phyloP scores from a whole-genome alignment of 257 asterid species.

The Plantago elongata region DNA sequence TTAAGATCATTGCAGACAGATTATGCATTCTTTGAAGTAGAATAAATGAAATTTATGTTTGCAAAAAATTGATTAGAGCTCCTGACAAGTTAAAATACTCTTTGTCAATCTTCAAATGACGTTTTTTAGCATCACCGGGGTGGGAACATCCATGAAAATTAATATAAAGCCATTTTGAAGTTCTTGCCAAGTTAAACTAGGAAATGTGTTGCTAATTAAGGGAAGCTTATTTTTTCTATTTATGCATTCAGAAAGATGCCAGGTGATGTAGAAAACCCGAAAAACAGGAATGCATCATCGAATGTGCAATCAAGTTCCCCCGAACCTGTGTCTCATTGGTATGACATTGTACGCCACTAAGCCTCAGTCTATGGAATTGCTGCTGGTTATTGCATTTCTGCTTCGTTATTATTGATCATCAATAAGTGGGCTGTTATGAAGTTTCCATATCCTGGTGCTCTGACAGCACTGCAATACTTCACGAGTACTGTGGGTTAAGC shows the following conservation, averaged over 20 bases:
- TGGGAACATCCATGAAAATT: too few relatives aligned
- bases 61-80: not conserved
- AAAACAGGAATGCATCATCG: constrained; percentile 29
- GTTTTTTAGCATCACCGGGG: not conserved
- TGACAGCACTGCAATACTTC: constrained; percentile 87
- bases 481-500: constrained; percentile 67
- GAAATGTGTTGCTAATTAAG: not conserved
- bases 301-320: constrained; percentile 28
- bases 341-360: constrained; percentile 46
- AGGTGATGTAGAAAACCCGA: constrained; percentile 63
- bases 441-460: constrained; percentile 93
- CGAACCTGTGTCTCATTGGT: constrained; percentile 43
- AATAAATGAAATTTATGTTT: not conserved
- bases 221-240: not conserved
- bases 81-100: too few relatives aligned
- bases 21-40: too few relatives aligned
- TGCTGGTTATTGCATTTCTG: constrained; percentile 89
- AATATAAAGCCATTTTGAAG: too few relatives aligned
- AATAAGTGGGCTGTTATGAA: constrained; percentile 97
- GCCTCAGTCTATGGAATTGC: constrained; percentile 83
- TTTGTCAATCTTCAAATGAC: too few relatives aligned
- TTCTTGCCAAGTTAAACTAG: too few relatives aligned
- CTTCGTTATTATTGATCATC: constrained; percentile 79
- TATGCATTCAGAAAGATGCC: constrained; percentile 53
- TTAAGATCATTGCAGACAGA: too few relatives aligned